These are phyloP conservation scores for Ganoderma sinense DNA, from an alignment of 1,284 basidiomycete genomes.

Conservation along the genomic window DNA sequence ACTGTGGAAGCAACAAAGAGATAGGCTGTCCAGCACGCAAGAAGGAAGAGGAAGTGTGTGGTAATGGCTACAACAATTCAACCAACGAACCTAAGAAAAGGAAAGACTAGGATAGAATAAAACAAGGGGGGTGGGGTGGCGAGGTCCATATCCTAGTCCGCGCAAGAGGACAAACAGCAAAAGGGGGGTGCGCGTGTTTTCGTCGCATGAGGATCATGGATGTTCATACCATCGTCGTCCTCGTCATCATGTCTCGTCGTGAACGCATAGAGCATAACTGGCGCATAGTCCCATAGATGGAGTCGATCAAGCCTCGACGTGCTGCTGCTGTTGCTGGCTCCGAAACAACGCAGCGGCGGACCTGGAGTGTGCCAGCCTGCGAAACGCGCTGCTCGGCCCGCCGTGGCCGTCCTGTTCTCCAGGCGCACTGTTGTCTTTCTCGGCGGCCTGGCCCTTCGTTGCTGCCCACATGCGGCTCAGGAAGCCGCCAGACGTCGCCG, in stretches of 20 bases:
- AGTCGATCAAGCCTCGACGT: conserved; percentile 23
- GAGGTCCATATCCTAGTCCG: conserved; percentile 30
- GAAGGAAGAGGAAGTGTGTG: conserved; percentile 13
- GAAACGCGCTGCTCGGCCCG: conserved; percentile 39
- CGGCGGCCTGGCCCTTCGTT: conserved; percentile 51
- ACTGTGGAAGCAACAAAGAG: conserved; percentile 22
- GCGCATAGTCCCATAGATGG: conserved; percentile 16
- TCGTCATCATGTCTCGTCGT: conserved; percentile 16
- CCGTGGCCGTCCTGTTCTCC: conserved; percentile 41
- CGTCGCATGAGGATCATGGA: conserved; percentile 15
- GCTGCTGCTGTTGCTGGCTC: conserved; percentile 31
- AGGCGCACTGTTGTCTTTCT: conserved; percentile 34
- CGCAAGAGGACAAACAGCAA: conserved; percentile 14
- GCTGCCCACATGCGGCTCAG: conserved; percentile 73
- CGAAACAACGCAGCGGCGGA: conserved; percentile 50
- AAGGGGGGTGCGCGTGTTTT: conserved; percentile 15
- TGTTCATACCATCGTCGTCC: conserved; percentile 25
- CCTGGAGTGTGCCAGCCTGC: conserved; percentile 51
- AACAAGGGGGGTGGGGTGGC: not conserved
- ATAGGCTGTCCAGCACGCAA: conserved; percentile 39
- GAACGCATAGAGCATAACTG: conserved; percentile 9
- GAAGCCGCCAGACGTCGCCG: conserved; percentile 52
- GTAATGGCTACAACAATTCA: conserved; percentile 15
- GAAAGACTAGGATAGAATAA: conserved; percentile 1
- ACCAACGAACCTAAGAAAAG: conserved; percentile 10